These are phyloP conservation scores for Phaeolepiota aurea DNA, from an alignment of 768 basidiomycete species.

Conservation along the genomic window DNA sequence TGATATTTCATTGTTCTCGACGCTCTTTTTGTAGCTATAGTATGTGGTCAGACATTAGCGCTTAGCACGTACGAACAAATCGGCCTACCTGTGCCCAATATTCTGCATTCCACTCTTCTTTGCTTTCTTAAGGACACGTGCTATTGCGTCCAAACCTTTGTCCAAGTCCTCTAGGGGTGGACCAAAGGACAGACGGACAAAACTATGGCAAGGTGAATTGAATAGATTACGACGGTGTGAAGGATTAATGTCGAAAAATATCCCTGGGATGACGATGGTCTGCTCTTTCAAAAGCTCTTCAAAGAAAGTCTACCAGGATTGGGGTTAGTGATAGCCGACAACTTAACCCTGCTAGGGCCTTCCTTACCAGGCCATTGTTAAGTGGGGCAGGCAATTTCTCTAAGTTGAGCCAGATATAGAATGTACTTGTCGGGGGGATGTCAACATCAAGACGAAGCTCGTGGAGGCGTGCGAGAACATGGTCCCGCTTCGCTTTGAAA, in stretches of 20 bases:
- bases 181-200: slow-evolving; percentile 81
- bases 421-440: slow-evolving; percentile 73
- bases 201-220: slow-evolving; percentile 85
- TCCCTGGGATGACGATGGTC: slow-evolving; percentile 86
- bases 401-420: slow-evolving; percentile 93
- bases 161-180: slow-evolving; percentile 76
- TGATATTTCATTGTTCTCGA: slow-evolving; percentile 2
- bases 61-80: not conserved
- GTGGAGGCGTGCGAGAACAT: slow-evolving; percentile 76
- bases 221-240: slow-evolving; percentile 83
- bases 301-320: slow-evolving; percentile 84
- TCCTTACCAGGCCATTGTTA: slow-evolving; percentile 73
- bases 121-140: slow-evolving; percentile 63
- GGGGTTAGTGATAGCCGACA: slow-evolving; percentile 1
- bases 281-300: slow-evolving; percentile 88
- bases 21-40: slow-evolving; percentile 20
- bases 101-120: slow-evolving; percentile 48
- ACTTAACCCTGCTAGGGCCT: no score
- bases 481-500: slow-evolving; percentile 88
- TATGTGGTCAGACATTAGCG: not conserved
- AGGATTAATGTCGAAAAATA: slow-evolving; percentile 83
- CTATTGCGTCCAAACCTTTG: slow-evolving; percentile 83
- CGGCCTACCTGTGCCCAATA: slow-evolving; percentile 58
- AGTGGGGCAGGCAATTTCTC: slow-evolving; percentile 72
- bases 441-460: slow-evolving; percentile 71